Evolutionary conservation across 2,329 filamentous ascomycete species (phyloP), one percentile per base, ranked within the genome.

Genomic region (Fusarium luffae): DNA sequence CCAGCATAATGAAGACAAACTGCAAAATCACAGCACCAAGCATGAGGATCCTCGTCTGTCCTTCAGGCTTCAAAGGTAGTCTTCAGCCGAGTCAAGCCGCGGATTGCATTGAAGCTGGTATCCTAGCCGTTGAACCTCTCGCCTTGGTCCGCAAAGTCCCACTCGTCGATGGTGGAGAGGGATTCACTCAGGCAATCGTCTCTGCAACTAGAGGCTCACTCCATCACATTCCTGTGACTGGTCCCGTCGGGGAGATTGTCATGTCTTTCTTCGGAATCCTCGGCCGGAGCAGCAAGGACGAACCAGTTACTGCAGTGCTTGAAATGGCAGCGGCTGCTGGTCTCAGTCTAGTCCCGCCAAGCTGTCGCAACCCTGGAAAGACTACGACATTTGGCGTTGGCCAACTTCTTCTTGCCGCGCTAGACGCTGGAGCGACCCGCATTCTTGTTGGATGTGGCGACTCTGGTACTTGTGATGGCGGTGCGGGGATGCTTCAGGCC

Each of bases 321-420:
- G 85, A 86, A 60, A 86, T 86, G 82, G 85, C 85, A 7, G 83
- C 84, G 7, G 85, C 84, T 1, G 85, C 85, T 23, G 85, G 85
- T 3, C 77, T 87, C 9, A 82, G 83, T 51, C 76, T 87, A 10
- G 83, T 86, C 2, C 85, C 85, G 0, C 74, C 76, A 12, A 72
- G 78, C 32, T 73, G 75, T 34, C 81, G 85, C 34, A 79, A 86
- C 68, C 85, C 85, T 0, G 82, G 81, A 2, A 57, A 77, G 12
- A 86, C 84, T 7, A 86, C 85, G 1, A 85, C 84, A 0, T 86
- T 80, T 71, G 85, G 85, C 1, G 84, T 87, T 5, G 85, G 85
- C 4, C 77, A 86, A 66, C 76, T 86, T 11, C 80, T 87, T 16
- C 70, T 75, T 4, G 79, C 81, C 14, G 84, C 84, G 4, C 73